phyloP scores from a whole-genome alignment of 768 basidiomycete genomes.

The Mycena olivaceomarginata region DNA sequence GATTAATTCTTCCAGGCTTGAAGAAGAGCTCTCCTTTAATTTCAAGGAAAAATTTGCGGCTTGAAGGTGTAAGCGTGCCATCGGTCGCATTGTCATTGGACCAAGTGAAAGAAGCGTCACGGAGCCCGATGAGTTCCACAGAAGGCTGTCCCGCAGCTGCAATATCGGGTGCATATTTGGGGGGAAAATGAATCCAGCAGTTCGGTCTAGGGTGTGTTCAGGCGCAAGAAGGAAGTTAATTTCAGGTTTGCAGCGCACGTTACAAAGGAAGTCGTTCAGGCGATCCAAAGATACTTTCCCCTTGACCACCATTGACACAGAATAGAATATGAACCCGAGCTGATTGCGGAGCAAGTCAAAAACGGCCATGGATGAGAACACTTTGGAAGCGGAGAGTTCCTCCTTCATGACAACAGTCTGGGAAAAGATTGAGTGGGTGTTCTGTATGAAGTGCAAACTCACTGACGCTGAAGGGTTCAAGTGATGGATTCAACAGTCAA shows the following conservation, averaged over 20 bases:
- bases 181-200: slow-evolving; percentile 62
- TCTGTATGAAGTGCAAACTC: background rate
- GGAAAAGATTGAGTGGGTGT: background rate
- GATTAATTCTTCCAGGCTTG: slow-evolving; percentile 61
- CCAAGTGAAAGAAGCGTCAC: slow-evolving; percentile 41
- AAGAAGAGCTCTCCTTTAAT: slow-evolving; percentile 65
- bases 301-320: slow-evolving; percentile 47
- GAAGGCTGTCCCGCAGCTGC: background rate
- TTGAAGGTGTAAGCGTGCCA: slow-evolving; percentile 42
- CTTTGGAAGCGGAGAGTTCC: background rate
- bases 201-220: slow-evolving; percentile 60
- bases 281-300: slow-evolving; percentile 82
- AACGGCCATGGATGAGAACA: slow-evolving; percentile 4
- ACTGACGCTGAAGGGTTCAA: background rate
- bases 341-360: slow-evolving; percentile 58
- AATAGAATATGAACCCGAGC: slow-evolving; percentile 60
- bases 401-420: background rate
- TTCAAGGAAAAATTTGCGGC: slow-evolving; percentile 61
- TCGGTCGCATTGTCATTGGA: slow-evolving; percentile 32
- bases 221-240: background rate
- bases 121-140: slow-evolving; percentile 34
- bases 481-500: background rate
- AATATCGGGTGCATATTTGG: background rate
- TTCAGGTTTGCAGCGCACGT: slow-evolving; percentile 48
- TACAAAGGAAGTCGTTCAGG: slow-evolving; percentile 61